Percentiles rank a stretch among this genome's conserved stretches.
Conservation (phyloP, 768 basidiomycete species). For the Neoboletus magnificus region DNA sequence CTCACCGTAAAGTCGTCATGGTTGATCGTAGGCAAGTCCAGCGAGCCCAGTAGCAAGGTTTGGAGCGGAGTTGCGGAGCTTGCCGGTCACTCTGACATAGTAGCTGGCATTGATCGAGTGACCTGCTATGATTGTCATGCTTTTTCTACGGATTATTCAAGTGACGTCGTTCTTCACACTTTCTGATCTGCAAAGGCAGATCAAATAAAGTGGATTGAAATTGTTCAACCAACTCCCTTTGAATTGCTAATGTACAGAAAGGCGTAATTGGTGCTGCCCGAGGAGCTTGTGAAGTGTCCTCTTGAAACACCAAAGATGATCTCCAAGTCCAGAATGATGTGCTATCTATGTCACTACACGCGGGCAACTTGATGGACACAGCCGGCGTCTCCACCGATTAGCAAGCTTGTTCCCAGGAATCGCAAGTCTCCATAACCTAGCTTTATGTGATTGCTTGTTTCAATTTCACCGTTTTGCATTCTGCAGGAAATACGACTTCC, state of each 20-base stretch:
- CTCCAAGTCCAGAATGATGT: background rate
- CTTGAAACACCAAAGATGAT: too few relatives aligned
- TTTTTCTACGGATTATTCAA: too few relatives aligned
- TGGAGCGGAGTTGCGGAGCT: conserved; percentile 1
- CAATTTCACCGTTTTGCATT: background rate
- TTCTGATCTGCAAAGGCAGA: too few relatives aligned
- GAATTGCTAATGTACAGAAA: too few relatives aligned
- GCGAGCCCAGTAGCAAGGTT: background rate
- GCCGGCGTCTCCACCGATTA: background rate
- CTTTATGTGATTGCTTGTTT: background rate
- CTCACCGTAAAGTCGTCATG: conserved; percentile 5
- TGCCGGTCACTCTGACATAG: background rate
- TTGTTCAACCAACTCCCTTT: too few relatives aligned
- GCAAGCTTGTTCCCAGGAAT: background rate
- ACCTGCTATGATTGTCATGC: too few relatives aligned
- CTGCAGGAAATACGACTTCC: background rate
- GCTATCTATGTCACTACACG: background rate
- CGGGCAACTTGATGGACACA: background rate
- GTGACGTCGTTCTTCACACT: too few relatives aligned
- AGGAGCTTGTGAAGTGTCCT: too few relatives aligned
- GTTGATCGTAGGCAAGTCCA: background rate
- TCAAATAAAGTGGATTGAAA: too few relatives aligned
- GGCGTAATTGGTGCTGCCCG: too few relatives aligned
- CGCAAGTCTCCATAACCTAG: background rate
- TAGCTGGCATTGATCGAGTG: too few relatives aligned